Conservation (phyloP, 2,329 filamentous ascomycete species). For the Zasmidium cellare region DNA sequence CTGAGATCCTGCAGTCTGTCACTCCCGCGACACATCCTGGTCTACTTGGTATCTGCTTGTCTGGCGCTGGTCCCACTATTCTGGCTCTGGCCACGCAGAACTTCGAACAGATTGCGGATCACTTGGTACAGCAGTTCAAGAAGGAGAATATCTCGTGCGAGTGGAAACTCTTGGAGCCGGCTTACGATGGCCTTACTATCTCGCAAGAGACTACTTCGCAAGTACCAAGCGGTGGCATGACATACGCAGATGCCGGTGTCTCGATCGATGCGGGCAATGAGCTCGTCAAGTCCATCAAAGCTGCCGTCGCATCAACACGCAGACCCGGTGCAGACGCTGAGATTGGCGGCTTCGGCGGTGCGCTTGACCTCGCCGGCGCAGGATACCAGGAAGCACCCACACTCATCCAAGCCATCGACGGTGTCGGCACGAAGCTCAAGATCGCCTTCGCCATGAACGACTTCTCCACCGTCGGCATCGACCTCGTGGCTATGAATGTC, state of each 20-base stretch:
- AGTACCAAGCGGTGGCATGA: constrained; percentile 52
- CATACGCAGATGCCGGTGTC: constrained; percentile 90
- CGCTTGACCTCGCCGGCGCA: constrained; percentile 73
- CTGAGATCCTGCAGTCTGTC: constrained; percentile 87
- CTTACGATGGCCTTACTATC: constrained; percentile 64
- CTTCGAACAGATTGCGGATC: constrained; percentile 81
- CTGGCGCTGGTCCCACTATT: constrained; percentile 92
- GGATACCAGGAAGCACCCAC: constrained; percentile 75
- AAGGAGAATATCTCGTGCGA: constrained; percentile 72
- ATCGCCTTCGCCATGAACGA: constrained; percentile 87
- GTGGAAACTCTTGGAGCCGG: constrained; percentile 87
- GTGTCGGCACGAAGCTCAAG: constrained; percentile 95
- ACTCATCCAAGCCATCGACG: constrained; percentile 91
- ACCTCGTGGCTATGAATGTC: constrained; percentile 98
- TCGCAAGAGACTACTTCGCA: constrained; percentile 22
- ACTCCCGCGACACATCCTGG: constrained; percentile 84
- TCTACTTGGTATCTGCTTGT: constrained; percentile 89
- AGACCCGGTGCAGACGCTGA: constrained; percentile 86
- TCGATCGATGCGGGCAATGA: constrained; percentile 93
- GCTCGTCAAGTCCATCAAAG: constrained; percentile 89
- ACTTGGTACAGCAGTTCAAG: constrained; percentile 68
- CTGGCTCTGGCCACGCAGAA: constrained; percentile 86
- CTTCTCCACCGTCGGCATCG: constrained; percentile 93
- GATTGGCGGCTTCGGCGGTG: constrained; percentile 93
- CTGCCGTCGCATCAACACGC: constrained; percentile 79